These are phyloP conservation scores for Penicillium samsonianum DNA, from an alignment of 495 filamentous ascomycete genomes.

Conservation along the genomic window DNA sequence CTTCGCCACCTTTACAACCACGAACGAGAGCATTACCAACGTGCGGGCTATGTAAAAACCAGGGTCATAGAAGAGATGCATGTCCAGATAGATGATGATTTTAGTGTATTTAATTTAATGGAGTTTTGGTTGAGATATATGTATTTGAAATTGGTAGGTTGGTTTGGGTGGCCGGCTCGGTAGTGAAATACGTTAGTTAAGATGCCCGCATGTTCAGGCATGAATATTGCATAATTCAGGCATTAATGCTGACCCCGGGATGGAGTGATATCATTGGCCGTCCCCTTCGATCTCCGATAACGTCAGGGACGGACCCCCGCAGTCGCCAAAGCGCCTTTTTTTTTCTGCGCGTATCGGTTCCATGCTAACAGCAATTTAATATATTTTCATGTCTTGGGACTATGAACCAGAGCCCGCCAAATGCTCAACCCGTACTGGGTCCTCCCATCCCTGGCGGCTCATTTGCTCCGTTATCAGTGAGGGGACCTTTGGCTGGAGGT, in stretches of 20 bases:
- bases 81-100: too few species aligned
- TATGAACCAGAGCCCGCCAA: slow-evolving; percentile 20
- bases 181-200: too few species aligned
- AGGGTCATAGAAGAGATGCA: too few species aligned
- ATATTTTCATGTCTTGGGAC: slow-evolving; percentile 6
- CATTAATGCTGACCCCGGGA: not conserved
- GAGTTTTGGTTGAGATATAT: too few species aligned
- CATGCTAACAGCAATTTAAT: not conserved
- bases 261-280: not conserved
- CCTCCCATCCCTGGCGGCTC: slow-evolving; percentile 7
- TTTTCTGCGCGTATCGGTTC: not conserved
- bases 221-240: not conserved
- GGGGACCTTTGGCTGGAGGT: slow-evolving; percentile 27
- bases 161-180: too few species aligned
- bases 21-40: too few species aligned
- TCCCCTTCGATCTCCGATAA: not conserved
- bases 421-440: slow-evolving; percentile 9
- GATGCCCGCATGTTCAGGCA: not conserved
- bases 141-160: too few species aligned
- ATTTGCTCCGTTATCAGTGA: slow-evolving; percentile 15
- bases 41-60: too few species aligned
- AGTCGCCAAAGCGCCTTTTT: not conserved
- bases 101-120: too few species aligned
- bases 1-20: too few species aligned
- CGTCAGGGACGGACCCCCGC: slow-evolving; percentile 7